A percentile compares a stretch with the other conserved stretches of the same genome.
Evolutionary conservation across 495 filamentous ascomycete genomes (phyloP).

Genomic region (Aspergillus haitiensis): DNA sequence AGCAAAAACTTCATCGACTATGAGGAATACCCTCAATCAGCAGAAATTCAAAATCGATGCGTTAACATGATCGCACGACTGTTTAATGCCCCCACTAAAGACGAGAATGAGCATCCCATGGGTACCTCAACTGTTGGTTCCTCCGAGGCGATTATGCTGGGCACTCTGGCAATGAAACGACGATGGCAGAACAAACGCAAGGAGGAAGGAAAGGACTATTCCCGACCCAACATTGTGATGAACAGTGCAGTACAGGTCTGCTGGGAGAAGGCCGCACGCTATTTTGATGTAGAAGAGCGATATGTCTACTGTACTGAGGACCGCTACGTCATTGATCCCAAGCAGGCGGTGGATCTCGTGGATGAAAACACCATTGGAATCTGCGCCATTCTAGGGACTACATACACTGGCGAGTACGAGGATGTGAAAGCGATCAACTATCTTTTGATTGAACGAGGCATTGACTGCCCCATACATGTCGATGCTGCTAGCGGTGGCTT

Average conservation of each 20-base stretch:
- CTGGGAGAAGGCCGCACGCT: conserved; percentile 93
- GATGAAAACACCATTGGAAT: conserved; percentile 97
- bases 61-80: conserved; percentile 84
- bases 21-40: conserved; percentile 81
- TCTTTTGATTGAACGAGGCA: conserved; percentile 64
- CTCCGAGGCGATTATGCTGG: conserved; percentile 90
- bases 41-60: conserved; percentile 85
- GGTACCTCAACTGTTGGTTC: conserved; percentile 85
- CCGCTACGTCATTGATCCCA: conserved; percentile 84
- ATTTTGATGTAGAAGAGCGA: conserved; percentile 90
- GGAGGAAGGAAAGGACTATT: conserved; percentile 71
- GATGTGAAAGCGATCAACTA: conserved; percentile 90
- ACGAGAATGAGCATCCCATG: conserved; percentile 55
- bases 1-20: conserved; percentile 91
- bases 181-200: conserved; percentile 85
- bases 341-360: conserved; percentile 74
- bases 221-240: conserved; percentile 88
- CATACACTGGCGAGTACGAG: conserved; percentile 93
- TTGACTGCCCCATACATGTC: conserved; percentile 85
- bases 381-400: conserved; percentile 84
- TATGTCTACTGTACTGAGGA: conserved; percentile 80
- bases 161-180: conserved; percentile 91
- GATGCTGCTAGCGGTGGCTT: conserved; percentile 91
- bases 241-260: conserved; percentile 90
- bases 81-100: conserved; percentile 65